Conservation (phyloP, 179 eudicot genomes). For the Heliamphora pulchella region DNA sequence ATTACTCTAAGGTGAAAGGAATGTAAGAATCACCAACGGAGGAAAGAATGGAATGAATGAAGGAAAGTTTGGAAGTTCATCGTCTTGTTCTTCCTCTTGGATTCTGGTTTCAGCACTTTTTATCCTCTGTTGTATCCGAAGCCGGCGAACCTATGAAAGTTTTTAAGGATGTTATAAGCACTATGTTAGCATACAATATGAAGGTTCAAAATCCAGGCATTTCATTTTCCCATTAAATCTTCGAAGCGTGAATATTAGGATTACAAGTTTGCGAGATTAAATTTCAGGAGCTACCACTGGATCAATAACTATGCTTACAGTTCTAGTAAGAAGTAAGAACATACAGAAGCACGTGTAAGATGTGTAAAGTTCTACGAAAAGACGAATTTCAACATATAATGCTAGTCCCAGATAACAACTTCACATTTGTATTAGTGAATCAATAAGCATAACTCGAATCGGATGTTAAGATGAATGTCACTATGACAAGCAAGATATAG, state of each 20-base stretch:
- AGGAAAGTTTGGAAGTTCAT: slow-evolving; percentile 79
- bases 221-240: background rate
- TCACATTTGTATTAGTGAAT: background rate
- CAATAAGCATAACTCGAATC: background rate
- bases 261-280: background rate
- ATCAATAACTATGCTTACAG: background rate
- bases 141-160: slow-evolving; percentile 65
- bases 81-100: slow-evolving; percentile 60
- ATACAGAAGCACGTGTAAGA: background rate
- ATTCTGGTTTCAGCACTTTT: slow-evolving; percentile 75
- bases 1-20: background rate
- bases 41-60: slow-evolving; percentile 96
- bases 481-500: background rate
- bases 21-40: slow-evolving; percentile 52
- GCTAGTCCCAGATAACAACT: background rate
- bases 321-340: background rate
- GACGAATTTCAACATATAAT: background rate
- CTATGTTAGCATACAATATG: background rate
- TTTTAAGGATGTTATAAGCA: background rate
- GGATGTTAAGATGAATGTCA: background rate
- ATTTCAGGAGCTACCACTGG: background rate
- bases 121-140: slow-evolving; percentile 87
- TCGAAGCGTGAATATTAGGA: background rate
- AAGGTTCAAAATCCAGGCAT: background rate
- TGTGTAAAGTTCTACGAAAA: background rate